Conservation (phyloP, 2,329 filamentous ascomycete genomes). For the Ophiostoma sp. region DNA sequence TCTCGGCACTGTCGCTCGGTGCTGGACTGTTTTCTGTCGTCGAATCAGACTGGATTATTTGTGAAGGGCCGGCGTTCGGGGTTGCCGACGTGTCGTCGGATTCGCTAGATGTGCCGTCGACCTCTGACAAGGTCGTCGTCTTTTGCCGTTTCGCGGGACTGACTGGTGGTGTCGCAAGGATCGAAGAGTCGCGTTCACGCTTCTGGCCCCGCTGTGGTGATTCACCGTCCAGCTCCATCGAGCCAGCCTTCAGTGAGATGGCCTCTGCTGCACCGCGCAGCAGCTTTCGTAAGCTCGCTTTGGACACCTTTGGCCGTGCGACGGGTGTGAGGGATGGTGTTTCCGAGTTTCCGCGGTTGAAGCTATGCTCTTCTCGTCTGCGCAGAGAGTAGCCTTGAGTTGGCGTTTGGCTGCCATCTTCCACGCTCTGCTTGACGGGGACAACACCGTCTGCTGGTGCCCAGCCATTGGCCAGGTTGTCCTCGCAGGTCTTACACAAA, state of each 20-base stretch:
- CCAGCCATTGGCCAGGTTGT: constrained; percentile 78
- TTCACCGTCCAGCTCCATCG: background rate
- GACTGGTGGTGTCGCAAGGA: constrained; percentile 56
- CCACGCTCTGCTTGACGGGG: constrained; percentile 54
- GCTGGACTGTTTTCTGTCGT: constrained; percentile 32
- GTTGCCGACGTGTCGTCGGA: background rate
- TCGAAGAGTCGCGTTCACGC: constrained; percentile 42
- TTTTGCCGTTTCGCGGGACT: constrained; percentile 57
- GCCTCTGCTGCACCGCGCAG: constrained; percentile 13
- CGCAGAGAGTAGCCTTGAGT: constrained; percentile 58
- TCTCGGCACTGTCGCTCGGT: constrained; percentile 38
- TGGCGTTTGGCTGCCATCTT: constrained; percentile 45
- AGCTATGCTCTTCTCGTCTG: constrained; percentile 53
- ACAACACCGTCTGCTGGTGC: constrained; percentile 52
- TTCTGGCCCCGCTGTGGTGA: constrained; percentile 35
- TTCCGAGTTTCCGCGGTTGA: constrained; percentile 48
- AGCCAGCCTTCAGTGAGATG: background rate
- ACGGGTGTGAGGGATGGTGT: constrained; percentile 59
- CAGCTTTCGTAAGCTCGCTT: constrained; percentile 35
- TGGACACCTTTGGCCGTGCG: constrained; percentile 53
- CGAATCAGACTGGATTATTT: background rate
- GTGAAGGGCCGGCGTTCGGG: background rate
- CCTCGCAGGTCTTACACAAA: constrained; percentile 84
- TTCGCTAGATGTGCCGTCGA: background rate
- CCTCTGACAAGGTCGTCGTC: constrained; percentile 29